phyloP scores from a whole-genome alignment of 805 yeast genomes.

The Wickerhamiella azyma region DNA sequence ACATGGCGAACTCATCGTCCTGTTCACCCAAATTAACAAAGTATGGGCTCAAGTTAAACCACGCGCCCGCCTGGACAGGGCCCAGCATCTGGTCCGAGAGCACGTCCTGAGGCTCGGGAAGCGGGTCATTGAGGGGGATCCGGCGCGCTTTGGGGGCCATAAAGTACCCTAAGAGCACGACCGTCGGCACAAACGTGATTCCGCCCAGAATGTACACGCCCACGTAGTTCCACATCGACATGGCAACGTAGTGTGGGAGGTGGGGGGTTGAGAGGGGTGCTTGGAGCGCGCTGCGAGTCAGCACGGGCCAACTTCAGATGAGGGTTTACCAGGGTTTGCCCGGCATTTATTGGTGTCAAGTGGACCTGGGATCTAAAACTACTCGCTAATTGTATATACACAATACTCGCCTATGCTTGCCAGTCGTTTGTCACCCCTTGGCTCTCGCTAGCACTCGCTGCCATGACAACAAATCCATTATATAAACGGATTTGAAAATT shows the following conservation, averaged over 20 bases:
- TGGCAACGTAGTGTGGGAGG: too few relatives aligned
- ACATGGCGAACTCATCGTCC: conserved; percentile 41
- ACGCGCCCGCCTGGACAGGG: conserved; percentile 12
- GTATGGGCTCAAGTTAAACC: conserved; percentile 13
- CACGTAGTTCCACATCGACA: conserved; percentile 21
- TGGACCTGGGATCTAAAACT: too few relatives aligned
- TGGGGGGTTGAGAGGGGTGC: not conserved
- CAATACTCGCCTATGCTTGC: too few relatives aligned
- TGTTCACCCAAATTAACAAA: conserved; percentile 31
- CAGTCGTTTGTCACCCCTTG: not conserved
- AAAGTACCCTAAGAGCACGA: conserved; percentile 30
- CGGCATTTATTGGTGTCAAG: too few relatives aligned
- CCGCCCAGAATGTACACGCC: conserved; percentile 63
- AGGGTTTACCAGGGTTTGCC: too few relatives aligned
- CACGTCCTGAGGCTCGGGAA: conserved; percentile 2
- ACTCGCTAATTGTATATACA: too few relatives aligned
- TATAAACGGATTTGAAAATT: not conserved
- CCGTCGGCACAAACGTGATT: conserved; percentile 57
- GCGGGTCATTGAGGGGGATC: conserved; percentile 14
- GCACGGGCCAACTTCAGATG: too few relatives aligned
- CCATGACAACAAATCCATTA: not conserved
- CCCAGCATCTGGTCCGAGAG: conserved; percentile 13
- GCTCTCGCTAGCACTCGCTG: too few relatives aligned
- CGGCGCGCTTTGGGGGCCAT: conserved; percentile 28
- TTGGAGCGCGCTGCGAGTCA: not conserved